phyloP scores from a whole-genome alignment of 257 asterid species.

The Capsicum baccatum region DNA sequence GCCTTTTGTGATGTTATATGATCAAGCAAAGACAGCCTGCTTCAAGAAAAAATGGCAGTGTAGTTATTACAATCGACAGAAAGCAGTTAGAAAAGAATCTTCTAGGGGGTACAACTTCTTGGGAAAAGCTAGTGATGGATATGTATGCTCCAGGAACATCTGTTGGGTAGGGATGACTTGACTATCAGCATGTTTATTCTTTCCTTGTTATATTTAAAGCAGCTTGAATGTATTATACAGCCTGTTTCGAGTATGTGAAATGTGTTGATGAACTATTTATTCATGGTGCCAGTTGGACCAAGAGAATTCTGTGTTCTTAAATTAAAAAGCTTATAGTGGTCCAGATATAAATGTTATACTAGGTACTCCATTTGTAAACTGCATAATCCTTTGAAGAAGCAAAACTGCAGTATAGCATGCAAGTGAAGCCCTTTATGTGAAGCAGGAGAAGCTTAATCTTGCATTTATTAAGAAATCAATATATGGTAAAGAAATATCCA shows the following conservation, averaged over 20 bases:
- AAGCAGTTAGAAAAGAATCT: constrained; percentile 53
- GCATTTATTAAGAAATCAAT: constrained; percentile 11
- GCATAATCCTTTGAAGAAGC: constrained; percentile 1
- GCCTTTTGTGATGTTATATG: constrained; percentile 42
- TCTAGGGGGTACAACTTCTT: constrained; percentile 64
- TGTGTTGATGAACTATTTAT: constrained; percentile 12
- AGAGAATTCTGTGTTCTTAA: background rate
- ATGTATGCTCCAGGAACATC: constrained; percentile 81
- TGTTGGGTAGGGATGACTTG: constrained; percentile 50
- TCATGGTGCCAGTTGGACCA: background rate
- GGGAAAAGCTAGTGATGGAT: constrained; percentile 93
- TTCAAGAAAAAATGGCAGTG: constrained; percentile 85
- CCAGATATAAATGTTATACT: background rate
- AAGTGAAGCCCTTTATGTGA: constrained; percentile 15
- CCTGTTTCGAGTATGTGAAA: background rate
- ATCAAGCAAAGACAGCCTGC: constrained; percentile 96
- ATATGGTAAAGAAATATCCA: constrained; percentile 16
- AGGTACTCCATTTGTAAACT: constrained; percentile 19
- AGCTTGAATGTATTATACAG: background rate
- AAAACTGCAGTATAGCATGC: background rate
- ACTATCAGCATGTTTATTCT: background rate
- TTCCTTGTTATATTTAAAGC: constrained; percentile 21
- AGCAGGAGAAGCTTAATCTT: constrained; percentile 16
- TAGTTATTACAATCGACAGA: constrained; percentile 62
- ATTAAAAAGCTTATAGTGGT: background rate